Conservation (phyloP, 108 stramenopile species). For the Poteriospumella lacustris region DNA sequence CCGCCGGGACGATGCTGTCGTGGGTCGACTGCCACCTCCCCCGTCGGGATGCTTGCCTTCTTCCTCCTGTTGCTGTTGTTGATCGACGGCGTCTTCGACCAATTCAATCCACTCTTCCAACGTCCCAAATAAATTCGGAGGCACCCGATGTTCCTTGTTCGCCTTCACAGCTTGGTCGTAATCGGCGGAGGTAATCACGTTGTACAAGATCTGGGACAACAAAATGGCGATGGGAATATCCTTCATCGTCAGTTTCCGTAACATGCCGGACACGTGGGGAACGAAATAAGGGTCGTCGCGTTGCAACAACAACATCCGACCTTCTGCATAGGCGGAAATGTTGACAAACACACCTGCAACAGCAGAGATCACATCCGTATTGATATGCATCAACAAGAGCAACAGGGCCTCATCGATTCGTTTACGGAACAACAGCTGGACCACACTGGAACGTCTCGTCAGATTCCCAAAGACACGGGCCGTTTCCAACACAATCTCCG, state of each 20-base stretch:
- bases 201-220: slow-evolving; percentile 44
- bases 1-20: too few species aligned
- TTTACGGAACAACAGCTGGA: neutral
- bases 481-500: slow-evolving; percentile 47
- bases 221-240: slow-evolving; percentile 31
- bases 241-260: slow-evolving; percentile 34
- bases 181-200: slow-evolving; percentile 32
- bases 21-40: too few species aligned
- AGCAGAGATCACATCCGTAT: slow-evolving; percentile 43
- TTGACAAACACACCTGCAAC: slow-evolving; percentile 45
- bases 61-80: too few species aligned
- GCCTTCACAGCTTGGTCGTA: neutral
- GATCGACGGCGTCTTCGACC: neutral
- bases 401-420: slow-evolving; percentile 46
- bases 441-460: neutral
- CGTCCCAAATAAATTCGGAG: too few species aligned
- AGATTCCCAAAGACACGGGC: slow-evolving; percentile 51
- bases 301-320: slow-evolving; percentile 16
- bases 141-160: neutral
- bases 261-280: slow-evolving; percentile 24
- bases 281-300: neutral
- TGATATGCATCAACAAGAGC: slow-evolving; percentile 36
- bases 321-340: slow-evolving; percentile 33
- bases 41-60: too few species aligned
- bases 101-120: neutral